phyloP scores from a whole-genome alignment of 345 rosid genomes.

The Hibiscus tridactylites region DNA sequence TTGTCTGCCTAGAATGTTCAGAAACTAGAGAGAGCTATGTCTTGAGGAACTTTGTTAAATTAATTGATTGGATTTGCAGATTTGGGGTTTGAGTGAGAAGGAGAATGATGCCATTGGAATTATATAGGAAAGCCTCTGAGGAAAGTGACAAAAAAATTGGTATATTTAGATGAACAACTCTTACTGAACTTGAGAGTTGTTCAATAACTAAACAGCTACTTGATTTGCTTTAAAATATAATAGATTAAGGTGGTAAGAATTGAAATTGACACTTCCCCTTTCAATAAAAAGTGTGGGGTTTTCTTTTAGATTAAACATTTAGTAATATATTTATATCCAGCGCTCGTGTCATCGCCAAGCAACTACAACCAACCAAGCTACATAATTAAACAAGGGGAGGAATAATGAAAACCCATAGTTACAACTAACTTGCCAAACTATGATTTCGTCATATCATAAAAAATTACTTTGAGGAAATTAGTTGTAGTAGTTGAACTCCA shows the following conservation, averaged over 20 bases:
- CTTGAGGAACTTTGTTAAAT: not conserved
- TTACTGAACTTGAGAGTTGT: slow-evolving; percentile 8
- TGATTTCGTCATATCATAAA: not conserved
- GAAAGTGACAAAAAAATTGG: slow-evolving; percentile 16
- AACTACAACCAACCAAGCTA: no score
- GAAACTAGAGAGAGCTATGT: not conserved
- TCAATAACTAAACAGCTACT: not conserved
- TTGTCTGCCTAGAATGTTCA: slow-evolving; percentile 1
- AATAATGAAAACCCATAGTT: not conserved
- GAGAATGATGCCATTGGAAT: not conserved
- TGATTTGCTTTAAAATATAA: not conserved
- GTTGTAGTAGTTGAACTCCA: slow-evolving; percentile 38
- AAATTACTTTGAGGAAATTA: slow-evolving; percentile 12
- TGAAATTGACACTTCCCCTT: no score
- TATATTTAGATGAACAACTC: slow-evolving; percentile 28
- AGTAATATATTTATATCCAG: no score
- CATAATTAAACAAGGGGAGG: no score
- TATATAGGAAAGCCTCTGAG: slow-evolving; percentile 12
- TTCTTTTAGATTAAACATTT: no score
- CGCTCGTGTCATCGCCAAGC: no score
- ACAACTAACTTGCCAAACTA: slow-evolving; percentile 17
- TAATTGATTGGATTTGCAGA: slow-evolving; percentile 25
- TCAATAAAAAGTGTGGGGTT: no score
- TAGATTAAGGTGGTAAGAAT: no score
- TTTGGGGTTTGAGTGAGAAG: slow-evolving; percentile 26